These are phyloP conservation scores for Didymella pinodella DNA, from an alignment of 2,329 filamentous ascomycete species.

Conservation along the genomic window DNA sequence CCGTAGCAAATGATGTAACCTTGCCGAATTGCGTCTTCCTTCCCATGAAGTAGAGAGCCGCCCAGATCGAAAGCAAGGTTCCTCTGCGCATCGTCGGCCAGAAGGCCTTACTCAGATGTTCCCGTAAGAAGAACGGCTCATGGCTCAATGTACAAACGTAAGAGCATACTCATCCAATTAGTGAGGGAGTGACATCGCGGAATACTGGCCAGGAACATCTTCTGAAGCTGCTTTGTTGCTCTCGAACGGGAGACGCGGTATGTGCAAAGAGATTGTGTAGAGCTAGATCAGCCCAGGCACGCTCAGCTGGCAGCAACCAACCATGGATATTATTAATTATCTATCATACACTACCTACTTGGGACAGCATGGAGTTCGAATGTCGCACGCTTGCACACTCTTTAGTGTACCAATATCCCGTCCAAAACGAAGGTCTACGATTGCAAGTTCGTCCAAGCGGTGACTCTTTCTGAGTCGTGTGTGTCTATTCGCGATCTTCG, in stretches of 20 bases:
- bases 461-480: slow-evolving; percentile 4
- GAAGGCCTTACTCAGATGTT: neutral
- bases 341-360: slow-evolving; percentile 18
- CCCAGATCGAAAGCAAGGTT: neutral
- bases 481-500: slow-evolving; percentile 10
- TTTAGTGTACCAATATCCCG: neutral
- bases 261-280: neutral
- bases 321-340: slow-evolving; percentile 11
- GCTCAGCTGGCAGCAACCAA: neutral
- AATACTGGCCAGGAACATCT: neutral
- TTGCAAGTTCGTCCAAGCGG: slow-evolving; percentile 4
- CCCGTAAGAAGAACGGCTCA: neutral
- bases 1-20: neutral
- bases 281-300: slow-evolving; percentile 15
- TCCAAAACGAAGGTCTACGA: slow-evolving; percentile 4
- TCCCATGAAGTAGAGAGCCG: neutral
- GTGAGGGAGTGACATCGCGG: neutral
- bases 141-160: neutral
- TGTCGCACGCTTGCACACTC: slow-evolving; percentile 2
- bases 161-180: neutral
- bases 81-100: neutral
- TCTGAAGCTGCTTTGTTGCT: neutral
- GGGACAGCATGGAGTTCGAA: slow-evolving; percentile 6
- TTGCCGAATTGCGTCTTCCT: neutral
- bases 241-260: slow-evolving; percentile 2